Evolutionary conservation across 257 asterid species (phyloP).

Genomic region (Fraxinus anomala): DNA sequence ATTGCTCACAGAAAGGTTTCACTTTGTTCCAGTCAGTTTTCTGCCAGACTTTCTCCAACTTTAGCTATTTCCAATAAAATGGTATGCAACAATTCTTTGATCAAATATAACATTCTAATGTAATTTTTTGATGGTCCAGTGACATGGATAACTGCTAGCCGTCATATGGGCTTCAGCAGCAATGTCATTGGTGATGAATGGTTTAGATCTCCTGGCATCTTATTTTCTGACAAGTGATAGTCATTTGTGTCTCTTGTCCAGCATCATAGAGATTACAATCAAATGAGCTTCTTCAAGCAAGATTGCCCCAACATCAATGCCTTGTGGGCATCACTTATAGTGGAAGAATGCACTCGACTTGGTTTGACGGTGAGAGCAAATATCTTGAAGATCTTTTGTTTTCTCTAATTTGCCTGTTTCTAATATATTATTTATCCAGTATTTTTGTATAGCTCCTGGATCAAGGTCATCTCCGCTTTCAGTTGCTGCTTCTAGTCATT

Average conservation of each 20-base stretch:
- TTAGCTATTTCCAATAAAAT: constrained; percentile 70
- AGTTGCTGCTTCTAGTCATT: constrained; percentile 95
- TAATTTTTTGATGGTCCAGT: constrained; percentile 13
- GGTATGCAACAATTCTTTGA: constrained; percentile 46
- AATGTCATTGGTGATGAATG: neutral
- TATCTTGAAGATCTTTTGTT: constrained; percentile 22
- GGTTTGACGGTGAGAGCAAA: constrained; percentile 80
- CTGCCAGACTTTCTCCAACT: constrained; percentile 71
- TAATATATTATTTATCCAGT: constrained; percentile 60
- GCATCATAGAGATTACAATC: constrained; percentile 47
- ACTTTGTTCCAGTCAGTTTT: constrained; percentile 61
- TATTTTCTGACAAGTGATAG: constrained; percentile 6
- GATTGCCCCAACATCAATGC: constrained; percentile 75
- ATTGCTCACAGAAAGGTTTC: constrained; percentile 55
- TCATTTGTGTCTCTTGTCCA: constrained; percentile 38
- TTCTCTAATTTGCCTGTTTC: constrained; percentile 23
- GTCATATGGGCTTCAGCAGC: neutral
- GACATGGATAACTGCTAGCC: neutral
- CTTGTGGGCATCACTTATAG: constrained; percentile 88
- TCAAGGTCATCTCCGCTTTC: constrained; percentile 96
- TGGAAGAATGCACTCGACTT: constrained; percentile 93
- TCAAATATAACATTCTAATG: constrained; percentile 12
- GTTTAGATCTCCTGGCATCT: constrained; percentile 10
- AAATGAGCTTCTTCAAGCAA: constrained; percentile 34
- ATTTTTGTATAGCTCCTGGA: constrained; percentile 97